A percentile compares a stretch with the other conserved stretches of the same genome.
Evolutionary conservation across 2,329 filamentous ascomycete genomes (phyloP).

Genomic region (Colletotrichum siamense): DNA sequence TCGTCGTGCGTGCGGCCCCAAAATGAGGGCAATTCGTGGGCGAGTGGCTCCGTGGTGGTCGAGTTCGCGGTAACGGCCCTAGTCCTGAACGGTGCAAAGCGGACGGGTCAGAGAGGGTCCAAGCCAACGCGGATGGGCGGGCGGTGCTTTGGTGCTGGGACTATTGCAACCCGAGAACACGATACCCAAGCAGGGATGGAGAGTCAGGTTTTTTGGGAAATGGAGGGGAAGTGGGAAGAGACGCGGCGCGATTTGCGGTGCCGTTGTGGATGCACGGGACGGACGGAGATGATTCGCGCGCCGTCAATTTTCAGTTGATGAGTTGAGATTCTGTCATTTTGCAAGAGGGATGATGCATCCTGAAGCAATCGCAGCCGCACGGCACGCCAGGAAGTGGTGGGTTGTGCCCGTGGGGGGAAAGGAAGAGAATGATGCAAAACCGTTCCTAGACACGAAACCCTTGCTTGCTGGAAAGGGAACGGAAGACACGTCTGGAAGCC

Average conservation of each 20-base stretch:
- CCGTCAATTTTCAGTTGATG: background rate
- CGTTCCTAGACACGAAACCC: background rate
- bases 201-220: conserved; percentile 1
- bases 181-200: conserved; percentile 11
- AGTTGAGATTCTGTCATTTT: background rate
- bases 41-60: background rate
- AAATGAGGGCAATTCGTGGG: background rate
- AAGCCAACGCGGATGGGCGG: conserved; percentile 2
- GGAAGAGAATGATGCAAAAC: background rate
- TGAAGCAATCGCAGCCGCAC: background rate
- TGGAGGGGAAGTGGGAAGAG: background rate
- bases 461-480: conserved; percentile 1
- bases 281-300: conserved; percentile 17
- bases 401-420: background rate
- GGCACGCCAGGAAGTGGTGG: background rate
- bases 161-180: background rate
- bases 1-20: background rate
- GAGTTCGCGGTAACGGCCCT: background rate
- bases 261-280: conserved; percentile 18
- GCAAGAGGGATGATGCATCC: conserved; percentile 11
- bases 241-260: background rate
- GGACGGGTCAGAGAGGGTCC: background rate
- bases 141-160: background rate
- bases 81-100: background rate
- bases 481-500: background rate